A percentile compares a stretch with the other conserved stretches of the same genome.
Evolutionary conservation across 257 asterid genomes (phyloP).

Genomic region (Solanum gracilifrons): DNA sequence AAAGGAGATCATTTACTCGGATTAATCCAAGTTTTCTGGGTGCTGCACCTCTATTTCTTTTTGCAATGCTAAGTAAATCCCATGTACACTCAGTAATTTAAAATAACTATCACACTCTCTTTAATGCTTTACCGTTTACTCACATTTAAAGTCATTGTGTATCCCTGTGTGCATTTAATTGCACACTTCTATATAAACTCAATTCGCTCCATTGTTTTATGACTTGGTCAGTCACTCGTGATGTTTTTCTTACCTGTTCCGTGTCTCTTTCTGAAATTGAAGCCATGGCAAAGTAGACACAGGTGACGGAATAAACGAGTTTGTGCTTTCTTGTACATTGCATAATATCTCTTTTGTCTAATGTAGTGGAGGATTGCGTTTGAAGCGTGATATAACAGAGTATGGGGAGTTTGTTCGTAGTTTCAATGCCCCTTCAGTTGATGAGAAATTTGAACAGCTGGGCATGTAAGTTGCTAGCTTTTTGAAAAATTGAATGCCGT

Average conservation of each 20-base stretch:
- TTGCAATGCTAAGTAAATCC: neutral
- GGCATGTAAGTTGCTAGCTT: conserved; percentile 67
- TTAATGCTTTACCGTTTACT: neutral
- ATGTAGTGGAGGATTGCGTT: conserved; percentile 89
- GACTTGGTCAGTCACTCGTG: neutral
- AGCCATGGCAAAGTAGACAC: neutral
- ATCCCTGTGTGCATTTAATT: neutral
- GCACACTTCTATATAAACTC: neutral
- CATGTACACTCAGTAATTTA: neutral
- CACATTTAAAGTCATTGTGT: neutral
- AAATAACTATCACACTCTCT: neutral
- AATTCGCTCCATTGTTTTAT: neutral
- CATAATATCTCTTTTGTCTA: neutral
- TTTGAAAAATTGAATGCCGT: neutral
- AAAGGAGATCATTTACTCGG: neutral
- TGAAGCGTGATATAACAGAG: conserved; percentile 98
- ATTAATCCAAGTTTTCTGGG: neutral
- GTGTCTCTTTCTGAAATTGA: neutral
- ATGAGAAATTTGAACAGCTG: conserved; percentile 88
- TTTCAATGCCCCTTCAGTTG: conserved; percentile 93
- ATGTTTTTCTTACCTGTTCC: neutral
- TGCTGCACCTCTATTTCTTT: neutral
- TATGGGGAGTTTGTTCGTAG: conserved; percentile 95
- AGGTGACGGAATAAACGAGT: neutral
- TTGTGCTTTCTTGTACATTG: neutral